A percentile compares a stretch with the other conserved stretches of the same genome.
Conservation (phyloP, 371 early-diverging fungal species). For the Mucor saturninus region DNA sequence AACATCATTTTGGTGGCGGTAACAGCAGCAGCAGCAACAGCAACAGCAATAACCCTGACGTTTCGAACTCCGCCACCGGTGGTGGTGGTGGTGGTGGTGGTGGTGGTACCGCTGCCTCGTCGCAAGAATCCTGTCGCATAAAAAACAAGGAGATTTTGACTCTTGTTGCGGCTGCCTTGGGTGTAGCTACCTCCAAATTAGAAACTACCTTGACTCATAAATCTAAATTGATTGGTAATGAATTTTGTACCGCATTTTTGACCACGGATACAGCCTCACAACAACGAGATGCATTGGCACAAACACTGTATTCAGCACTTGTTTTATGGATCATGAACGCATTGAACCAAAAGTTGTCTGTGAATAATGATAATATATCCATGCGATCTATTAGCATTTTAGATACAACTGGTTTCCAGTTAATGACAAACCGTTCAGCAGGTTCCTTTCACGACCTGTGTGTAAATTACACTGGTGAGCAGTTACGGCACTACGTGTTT, state of each 20-base stretch:
- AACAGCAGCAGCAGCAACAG: conserved; percentile 24
- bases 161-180: conserved; percentile 79
- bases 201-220: conserved; percentile 74
- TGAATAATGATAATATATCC: conserved; percentile 43
- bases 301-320: conserved; percentile 74
- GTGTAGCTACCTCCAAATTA: conserved; percentile 59
- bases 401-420: conserved; percentile 74
- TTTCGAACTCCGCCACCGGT: not conserved
- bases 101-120: not conserved
- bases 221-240: conserved; percentile 63
- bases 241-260: conserved; percentile 83
- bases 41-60: conserved; percentile 19
- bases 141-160: conserved; percentile 74
- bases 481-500: conserved; percentile 64
- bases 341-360: conserved; percentile 71
- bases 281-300: conserved; percentile 75
- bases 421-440: not conserved
- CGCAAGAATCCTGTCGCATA: conserved; percentile 51
- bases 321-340: conserved; percentile 79
- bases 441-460: conserved; percentile 77
- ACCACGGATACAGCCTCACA: conserved; percentile 66
- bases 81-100: not conserved
- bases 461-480: conserved; percentile 85
- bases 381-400: conserved; percentile 72
- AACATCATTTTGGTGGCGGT: conserved; percentile 18